Conservation (phyloP, 73 alveolate species). For the Stentor coeruleus region DNA sequence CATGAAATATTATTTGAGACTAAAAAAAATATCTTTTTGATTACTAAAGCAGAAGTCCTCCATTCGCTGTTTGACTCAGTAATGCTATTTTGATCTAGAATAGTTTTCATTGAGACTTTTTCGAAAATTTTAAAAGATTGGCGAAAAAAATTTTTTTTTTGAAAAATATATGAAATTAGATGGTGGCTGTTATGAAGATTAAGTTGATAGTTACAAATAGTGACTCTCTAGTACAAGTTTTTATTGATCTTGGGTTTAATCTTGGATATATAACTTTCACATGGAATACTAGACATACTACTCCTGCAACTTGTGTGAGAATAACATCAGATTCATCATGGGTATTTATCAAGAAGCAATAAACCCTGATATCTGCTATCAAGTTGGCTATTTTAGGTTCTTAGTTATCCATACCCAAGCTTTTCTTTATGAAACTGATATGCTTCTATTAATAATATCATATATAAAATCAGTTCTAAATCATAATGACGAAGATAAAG, state of each 20-base stretch:
- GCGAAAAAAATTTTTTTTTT: too few species aligned
- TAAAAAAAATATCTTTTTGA: too few species aligned
- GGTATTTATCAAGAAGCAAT: not conserved
- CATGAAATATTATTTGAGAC: too few species aligned
- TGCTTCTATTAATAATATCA: not conserved
- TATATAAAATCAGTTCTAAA: not conserved
- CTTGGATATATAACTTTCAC: conserved; percentile 13
- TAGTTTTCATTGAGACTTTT: too few species aligned
- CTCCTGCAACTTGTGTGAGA: not conserved
- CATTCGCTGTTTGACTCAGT: too few species aligned
- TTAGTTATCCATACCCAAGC: conserved; percentile 18
- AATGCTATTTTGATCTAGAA: too few species aligned
- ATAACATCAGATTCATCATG: not conserved
- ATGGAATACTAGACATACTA: not conserved
- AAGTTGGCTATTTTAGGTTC: not conserved
- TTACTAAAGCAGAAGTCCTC: too few species aligned
- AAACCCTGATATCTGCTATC: not conserved
- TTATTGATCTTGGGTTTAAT: not conserved
- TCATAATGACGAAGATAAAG: not conserved
- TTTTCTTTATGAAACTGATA: not conserved
- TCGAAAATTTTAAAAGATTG: too few species aligned
- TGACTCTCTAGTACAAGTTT: not conserved
- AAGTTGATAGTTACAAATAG: not conserved
- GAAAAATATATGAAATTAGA: too few species aligned
- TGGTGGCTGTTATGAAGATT: not conserved